These are phyloP conservation scores for Fusarium hainanense DNA, from an alignment of 2,329 filamentous ascomycete genomes.

Conservation along the genomic window DNA sequence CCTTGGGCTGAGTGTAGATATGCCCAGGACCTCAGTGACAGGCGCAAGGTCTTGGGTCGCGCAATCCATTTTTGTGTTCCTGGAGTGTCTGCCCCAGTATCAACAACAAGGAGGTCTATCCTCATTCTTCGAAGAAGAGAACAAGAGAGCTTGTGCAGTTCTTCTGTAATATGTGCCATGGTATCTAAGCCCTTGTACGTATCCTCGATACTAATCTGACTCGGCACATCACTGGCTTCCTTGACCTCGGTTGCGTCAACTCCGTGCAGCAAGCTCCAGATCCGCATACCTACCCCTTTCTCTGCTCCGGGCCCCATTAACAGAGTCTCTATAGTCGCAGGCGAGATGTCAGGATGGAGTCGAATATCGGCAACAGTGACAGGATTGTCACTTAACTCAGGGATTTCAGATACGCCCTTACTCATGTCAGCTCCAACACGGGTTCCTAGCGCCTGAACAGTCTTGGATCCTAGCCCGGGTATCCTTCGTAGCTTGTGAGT, in stretches of 20 bases:
- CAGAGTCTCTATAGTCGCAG: slow-evolving; percentile 73
- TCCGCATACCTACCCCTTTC: slow-evolving; percentile 74
- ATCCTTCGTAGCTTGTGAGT: slow-evolving; percentile 80
- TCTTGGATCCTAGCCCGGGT: slow-evolving; percentile 86
- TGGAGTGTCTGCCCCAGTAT: slow-evolving; percentile 51
- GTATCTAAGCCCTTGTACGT: slow-evolving; percentile 81
- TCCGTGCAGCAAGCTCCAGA: slow-evolving; percentile 86
- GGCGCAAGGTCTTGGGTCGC: slow-evolving; percentile 81
- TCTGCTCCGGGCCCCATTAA: slow-evolving; percentile 77
- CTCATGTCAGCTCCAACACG: slow-evolving; percentile 58
- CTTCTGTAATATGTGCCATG: slow-evolving; percentile 70
- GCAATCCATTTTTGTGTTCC: slow-evolving; percentile 73
- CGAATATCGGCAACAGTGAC: slow-evolving; percentile 76
- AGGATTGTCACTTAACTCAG: slow-evolving; percentile 52
- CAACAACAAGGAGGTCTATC: slow-evolving; percentile 73
- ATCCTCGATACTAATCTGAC: slow-evolving; percentile 95
- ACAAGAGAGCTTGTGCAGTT: slow-evolving; percentile 74
- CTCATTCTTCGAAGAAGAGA: slow-evolving; percentile 84
- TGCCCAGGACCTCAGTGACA: slow-evolving; percentile 76
- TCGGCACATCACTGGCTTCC: slow-evolving; percentile 76
- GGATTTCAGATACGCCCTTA: slow-evolving; percentile 47
- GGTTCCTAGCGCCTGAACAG: slow-evolving; percentile 59
- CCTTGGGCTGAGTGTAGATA: slow-evolving; percentile 56
- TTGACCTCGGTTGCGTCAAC: slow-evolving; percentile 81
- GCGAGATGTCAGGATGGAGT: slow-evolving; percentile 69